Evolutionary conservation across 225 moss, liverwort and hornwort species (phyloP), one percentile per base, ranked within the genome.

Genomic region (Anthoceros angustus): DNA sequence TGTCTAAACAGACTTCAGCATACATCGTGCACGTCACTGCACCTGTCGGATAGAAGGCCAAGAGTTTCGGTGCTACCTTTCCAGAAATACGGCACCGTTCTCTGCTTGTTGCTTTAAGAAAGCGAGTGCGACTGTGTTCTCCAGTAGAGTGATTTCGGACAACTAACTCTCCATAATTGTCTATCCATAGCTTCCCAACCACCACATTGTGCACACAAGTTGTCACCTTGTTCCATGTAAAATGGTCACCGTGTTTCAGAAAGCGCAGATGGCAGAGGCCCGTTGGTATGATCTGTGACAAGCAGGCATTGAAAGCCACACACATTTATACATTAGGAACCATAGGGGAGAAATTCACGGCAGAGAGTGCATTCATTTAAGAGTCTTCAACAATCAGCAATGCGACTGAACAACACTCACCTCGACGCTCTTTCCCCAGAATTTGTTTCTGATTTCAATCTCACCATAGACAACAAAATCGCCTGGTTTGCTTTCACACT

Each of bases 361-460:
- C 0, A 45, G 25, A 23, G 7, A 40, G 26, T n/a, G 61, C 0
- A 24, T 49, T 68, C 15, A 12, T 48, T 48, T 60, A 16, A 26
- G 12, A 48, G 12, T 16, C 42, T 38, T 5, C 39, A 15, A 43
- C 43, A 43, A 38, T 12, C 10, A n/a, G 45, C 5, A 43, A 10
- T 18, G 9, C 42, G 12, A 66, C n/a, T 40, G n/a, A 74, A 41
- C 10, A 66, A 32, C 32, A 74, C 83, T 42, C 48, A 95, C 95
- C 95, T 95, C 95, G 41, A 95, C 91, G 70, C 95, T 95, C 77
- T 88, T 85, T 42, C 95, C 95, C 95, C 95, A 95, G 67, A 95
- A 95, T 70, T 95, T 95, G 79, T 95, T 95, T 73, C 72, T 82
- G 75, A 95, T 70, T 83, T 95, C 95, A 72, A 95, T 87, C 75